Base-by-base conservation (phyloP, 495 filamentous ascomycete genomes). In the Tuber umbilicatum region DNA sequence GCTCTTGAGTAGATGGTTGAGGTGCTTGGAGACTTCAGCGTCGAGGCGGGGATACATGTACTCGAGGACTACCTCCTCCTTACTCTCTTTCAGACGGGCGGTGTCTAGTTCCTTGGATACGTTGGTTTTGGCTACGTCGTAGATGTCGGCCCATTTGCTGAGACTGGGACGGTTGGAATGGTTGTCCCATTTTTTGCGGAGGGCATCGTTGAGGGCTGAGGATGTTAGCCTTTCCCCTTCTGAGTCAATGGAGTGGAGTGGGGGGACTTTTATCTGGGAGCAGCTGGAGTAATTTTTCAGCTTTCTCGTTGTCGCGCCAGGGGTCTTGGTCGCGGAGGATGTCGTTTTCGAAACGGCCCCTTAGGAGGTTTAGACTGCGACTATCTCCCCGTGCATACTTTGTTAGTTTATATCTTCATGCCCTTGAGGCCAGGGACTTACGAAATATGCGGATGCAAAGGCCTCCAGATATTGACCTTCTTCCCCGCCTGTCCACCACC, bases 41-140 rank as follows among this genome's bases (percentile, higher is more conserved):
- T 99, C 95, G 70, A 99, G 90, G 16, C 95, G 90, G n/a, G 95
- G 96, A 83, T 99, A 99, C 6, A 95, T 97, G 84, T 98, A 97
- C 84, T 98, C 96, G 39, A 99, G 87, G 21, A 97, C 89, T 68
- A 98, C 90, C 80, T 98, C 95, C 78, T 96, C 92, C 84, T 97
- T 97, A 38, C 92, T 92, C 74, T 97, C 92, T n/a, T 89, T 86
- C 38, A 98, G 87, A 17, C 55, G 55, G 55, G 3, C 88, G 87
- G 89, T 74, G 79, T 93, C 89, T 0, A 94, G 83, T 1, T 85
- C 88, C 70, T 89, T 90, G 81, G 89, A 89, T 17, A 88, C 88
- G 19, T 90, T 89, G 0, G 89, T 88, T 80, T 92, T 91, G 23
- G 95, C 95, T 3, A 97, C 83, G 0, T 88, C 83, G 84, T 97